phyloP scores from a whole-genome alignment of 768 basidiomycete species.

The Boletellus ananas region DNA sequence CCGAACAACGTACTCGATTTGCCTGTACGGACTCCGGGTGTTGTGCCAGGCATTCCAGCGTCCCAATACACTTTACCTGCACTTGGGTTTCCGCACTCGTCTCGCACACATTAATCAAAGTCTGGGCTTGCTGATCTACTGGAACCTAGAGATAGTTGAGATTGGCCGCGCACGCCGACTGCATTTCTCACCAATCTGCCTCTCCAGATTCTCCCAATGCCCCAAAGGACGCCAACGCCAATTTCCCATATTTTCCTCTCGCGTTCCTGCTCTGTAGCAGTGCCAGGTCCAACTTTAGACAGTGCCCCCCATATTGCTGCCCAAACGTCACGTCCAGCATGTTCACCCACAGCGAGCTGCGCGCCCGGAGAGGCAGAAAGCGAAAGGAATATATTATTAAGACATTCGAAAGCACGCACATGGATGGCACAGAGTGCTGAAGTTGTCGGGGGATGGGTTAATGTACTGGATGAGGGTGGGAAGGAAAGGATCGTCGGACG shows the following conservation, averaged over 20 bases:
- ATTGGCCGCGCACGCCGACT: background rate
- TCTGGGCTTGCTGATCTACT: conserved; percentile 54
- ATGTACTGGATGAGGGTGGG: conserved; percentile 63
- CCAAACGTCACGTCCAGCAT: conserved; percentile 57
- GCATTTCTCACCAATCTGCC: conserved; percentile 51
- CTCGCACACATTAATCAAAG: conserved; percentile 65
- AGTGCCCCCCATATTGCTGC: conserved; percentile 62
- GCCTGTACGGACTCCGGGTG: conserved; percentile 56
- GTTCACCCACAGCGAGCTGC: conserved; percentile 41
- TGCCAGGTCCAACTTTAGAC: conserved; percentile 54
- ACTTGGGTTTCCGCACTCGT: conserved; percentile 50
- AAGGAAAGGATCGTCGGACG: conserved; percentile 81
- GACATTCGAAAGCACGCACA: conserved; percentile 79
- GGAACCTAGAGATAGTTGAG: conserved; percentile 42
- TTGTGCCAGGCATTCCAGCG: conserved; percentile 83
- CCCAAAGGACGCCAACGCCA: conserved; percentile 83
- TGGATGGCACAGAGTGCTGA: conserved; percentile 82
- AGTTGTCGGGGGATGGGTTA: conserved; percentile 84
- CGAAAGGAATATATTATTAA: conserved; percentile 86
- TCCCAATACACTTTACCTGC: conserved; percentile 77
- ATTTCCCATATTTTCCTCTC: conserved; percentile 75
- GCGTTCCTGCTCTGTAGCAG: conserved; percentile 60
- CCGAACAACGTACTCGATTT: conserved; percentile 38
- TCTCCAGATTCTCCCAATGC: conserved; percentile 74
- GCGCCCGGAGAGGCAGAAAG: conserved; percentile 48